Base-by-base conservation (phyloP, 2,329 filamentous ascomycete species). In the Leptographium radiaticola region DNA sequence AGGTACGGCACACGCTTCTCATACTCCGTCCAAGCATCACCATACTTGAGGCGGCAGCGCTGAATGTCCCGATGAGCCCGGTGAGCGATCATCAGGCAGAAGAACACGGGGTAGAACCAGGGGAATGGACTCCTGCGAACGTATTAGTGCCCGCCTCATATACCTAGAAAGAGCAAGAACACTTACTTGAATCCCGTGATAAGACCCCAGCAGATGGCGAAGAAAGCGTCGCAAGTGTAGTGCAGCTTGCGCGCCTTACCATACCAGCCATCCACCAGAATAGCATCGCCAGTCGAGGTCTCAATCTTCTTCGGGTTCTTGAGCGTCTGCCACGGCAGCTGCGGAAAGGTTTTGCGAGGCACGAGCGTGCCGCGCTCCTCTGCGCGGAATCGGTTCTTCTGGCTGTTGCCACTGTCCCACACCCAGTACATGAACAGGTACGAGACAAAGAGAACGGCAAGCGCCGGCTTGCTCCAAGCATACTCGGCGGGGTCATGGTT, bases 81-180 rank as follows among this genome's bases (percentile, higher is more conserved):
- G 69, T 94, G 89, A 4, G 81, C 74, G 64, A 94, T 93, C 87
- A 93, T 93, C 60, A 72, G 71, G 39, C 74, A 73, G 67, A 95
- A 95, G 75, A 95, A 95, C 47, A 87, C 67, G 0, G 87, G 86
- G 64, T 94, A 93, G 69, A 95, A 94, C 87, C 88, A 95, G 0
- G 89, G 89, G 69, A 94, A 91, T 0, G 87, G 87, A 62, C 84
- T 88, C 61, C 58, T 60, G 33, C 3, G 7, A 20, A 36, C 6
- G 18, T 12, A 36, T 50, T 47, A 51, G 51, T 16, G 25, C 2
- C 20, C 12, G 40, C 1, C 15, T 42, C 16, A 16, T n/a, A 6
- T 9, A 4, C 2, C 4, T 6, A 25, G 43, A 13, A 45, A 31
- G 40, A 25, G 8, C 2, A 4, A 30, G 61, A 20, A 58, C 63